Evolutionary conservation across 768 basidiomycete species (phyloP).

Genomic region (Tulasnella sp.): DNA sequence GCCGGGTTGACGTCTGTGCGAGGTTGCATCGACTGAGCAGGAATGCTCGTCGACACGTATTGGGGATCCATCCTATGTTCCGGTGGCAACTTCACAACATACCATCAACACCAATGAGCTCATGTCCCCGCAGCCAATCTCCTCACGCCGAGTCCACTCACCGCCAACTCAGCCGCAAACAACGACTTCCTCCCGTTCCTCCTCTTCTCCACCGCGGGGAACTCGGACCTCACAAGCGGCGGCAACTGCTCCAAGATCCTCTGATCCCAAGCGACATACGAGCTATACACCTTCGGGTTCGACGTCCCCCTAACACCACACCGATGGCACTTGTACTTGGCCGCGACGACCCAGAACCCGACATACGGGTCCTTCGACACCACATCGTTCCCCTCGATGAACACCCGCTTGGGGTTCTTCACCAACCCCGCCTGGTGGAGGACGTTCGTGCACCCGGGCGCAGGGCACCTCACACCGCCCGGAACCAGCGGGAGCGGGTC

Average conservation of each 20-base stretch:
- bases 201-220: background rate
- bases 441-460: background rate
- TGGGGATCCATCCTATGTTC: background rate
- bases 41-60: background rate
- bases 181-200: background rate
- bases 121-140: background rate
- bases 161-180: background rate
- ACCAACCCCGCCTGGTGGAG: background rate
- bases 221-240: background rate
- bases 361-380: background rate
- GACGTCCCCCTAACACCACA: background rate
- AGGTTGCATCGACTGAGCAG: background rate
- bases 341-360: slow-evolving; percentile 1
- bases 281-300: background rate
- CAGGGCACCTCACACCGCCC: background rate
- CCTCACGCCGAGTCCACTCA: background rate
- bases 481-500: slow-evolving; percentile 8
- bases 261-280: background rate
- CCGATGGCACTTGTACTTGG: background rate
- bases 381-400: background rate
- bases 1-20: background rate
- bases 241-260: background rate
- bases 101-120: background rate
- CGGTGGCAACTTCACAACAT: background rate
- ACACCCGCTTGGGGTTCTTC: background rate